phyloP scores from a whole-genome alignment of 441 rosid genomes.

The Mallotus repandus region DNA sequence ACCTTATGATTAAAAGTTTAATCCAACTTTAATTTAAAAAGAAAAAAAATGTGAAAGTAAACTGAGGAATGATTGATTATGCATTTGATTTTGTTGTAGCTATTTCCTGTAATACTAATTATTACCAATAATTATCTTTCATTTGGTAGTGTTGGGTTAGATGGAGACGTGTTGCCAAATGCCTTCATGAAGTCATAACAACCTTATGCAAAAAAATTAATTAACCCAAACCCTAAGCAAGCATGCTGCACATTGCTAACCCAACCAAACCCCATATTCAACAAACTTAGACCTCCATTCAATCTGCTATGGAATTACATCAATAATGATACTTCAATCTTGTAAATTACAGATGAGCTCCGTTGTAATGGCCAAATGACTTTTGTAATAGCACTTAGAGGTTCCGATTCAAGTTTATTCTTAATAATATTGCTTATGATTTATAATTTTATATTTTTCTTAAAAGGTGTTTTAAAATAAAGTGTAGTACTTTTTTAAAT shows the following conservation, averaged over 20 bases:
- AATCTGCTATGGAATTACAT: no score
- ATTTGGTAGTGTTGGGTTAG: constrained; percentile 40
- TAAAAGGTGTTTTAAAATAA: no score
- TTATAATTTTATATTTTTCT: no score
- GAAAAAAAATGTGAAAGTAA: constrained; percentile 16
- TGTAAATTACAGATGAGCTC: no score
- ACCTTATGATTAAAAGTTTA: constrained; percentile 32
- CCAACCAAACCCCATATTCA: no score
- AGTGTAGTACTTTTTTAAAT: no score
- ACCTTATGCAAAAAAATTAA: constrained; percentile 11
- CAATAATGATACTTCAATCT: no score
- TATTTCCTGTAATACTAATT: neutral
- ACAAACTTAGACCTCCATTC: no score
- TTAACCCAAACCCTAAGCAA: constrained; percentile 21
- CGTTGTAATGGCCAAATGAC: no score
- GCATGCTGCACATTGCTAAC: neutral
- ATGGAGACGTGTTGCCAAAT: constrained; percentile 38
- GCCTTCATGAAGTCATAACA: constrained; percentile 21
- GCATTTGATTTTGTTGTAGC: constrained; percentile 10
- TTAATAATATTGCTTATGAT: no score
- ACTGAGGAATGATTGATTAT: constrained; percentile 12
- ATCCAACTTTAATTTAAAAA: constrained; percentile 23
- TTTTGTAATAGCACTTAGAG: no score
- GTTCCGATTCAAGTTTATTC: no score
- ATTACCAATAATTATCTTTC: constrained; percentile 21